These are phyloP conservation scores for Termitomyces sp. DNA, from an alignment of 768 basidiomycete species.

Conservation along the genomic window DNA sequence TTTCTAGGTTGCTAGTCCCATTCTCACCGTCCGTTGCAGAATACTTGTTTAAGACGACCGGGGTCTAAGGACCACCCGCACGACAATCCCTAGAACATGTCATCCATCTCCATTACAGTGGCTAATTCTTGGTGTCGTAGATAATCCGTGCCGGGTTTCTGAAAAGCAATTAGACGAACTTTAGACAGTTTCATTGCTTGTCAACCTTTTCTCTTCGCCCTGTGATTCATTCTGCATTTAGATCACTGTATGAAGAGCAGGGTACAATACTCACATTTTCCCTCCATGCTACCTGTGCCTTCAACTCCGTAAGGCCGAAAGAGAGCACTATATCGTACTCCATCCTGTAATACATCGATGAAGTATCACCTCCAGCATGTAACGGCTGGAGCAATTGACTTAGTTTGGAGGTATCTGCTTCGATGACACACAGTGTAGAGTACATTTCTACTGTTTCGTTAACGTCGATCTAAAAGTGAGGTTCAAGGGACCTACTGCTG, in stretches of 20 bases:
- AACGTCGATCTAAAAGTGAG: neutral
- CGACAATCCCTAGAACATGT: neutral
- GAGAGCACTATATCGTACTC: conserved; percentile 39
- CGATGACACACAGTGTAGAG: conserved; percentile 17
- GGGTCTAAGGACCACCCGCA: conserved; percentile 18
- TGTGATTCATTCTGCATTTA: conserved; percentile 9
- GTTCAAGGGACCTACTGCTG: conserved; percentile 8
- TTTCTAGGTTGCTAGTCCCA: neutral
- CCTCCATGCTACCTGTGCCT: conserved; percentile 44
- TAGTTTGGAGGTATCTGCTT: conserved; percentile 13
- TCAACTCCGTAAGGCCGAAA: conserved; percentile 50
- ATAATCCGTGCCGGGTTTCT: neutral
- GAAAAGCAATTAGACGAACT: neutral
- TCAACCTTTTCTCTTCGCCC: conserved; percentile 33
- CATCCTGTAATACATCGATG: conserved; percentile 23
- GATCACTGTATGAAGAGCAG: neutral
- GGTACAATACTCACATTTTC: neutral
- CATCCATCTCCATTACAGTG: too few species aligned
- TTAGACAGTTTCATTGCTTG: neutral
- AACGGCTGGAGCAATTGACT: conserved; percentile 3
- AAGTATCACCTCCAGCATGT: neutral
- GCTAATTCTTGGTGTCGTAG: neutral
- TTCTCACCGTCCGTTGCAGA: conserved; percentile 19
- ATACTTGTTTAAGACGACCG: conserved; percentile 30
- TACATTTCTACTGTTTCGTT: conserved; percentile 13